Evolutionary conservation across 1,284 basidiomycete genomes (phyloP), one percentile per base, ranked within the genome.

Genomic region (Omphalotus olearius): DNA sequence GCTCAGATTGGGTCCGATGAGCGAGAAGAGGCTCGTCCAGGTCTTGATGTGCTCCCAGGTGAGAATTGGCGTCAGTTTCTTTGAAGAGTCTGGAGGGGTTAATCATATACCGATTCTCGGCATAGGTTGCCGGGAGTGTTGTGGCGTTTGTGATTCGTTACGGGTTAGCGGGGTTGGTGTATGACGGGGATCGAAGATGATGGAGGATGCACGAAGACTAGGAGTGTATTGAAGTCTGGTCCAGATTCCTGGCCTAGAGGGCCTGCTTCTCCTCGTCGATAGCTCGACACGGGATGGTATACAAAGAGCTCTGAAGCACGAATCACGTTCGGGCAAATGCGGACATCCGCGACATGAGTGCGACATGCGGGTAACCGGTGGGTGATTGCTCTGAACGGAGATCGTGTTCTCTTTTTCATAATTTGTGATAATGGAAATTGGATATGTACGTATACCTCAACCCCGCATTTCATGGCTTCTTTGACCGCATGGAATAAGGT

Each of bases 81-180:
- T 42, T 28, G 13, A 33, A 10, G 2, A 33, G 3, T 10, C 30
- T 37, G 13, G 9, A 10, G 44, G 33, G 45, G 36, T 38, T 53
- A 51, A 43, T 47, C 46, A 46, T 52, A 14, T 53, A 9, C 46
- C 54, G 28, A 36, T 25, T 28, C 7, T 57, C 30, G 30, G 30
- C 49, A 10, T 51, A 90, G 84, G 66, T 87, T 35, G 66, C 73
- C 6, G 88, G 91, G 46, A 95, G 89, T 64, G 64, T 80, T 4
- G 53, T 90, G 5, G 93, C 91, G 6, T 96, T 96, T 64, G 72
- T 78, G 25, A 79, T 96, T 33, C 77, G 94, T 60, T 97, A 98
- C 63, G 93, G 92, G 5, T 74, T 94, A 14, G 91, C 91, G 5
- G 82, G 87, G 45, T 73, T 94, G 50, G 79, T 96, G 41, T 97